A percentile compares a stretch with the other conserved stretches of the same genome.
These are phyloP conservation scores for Ceratocystiopsis brevicomis DNA, from an alignment of 2,329 filamentous ascomycete genomes.

Conservation along the genomic window DNA sequence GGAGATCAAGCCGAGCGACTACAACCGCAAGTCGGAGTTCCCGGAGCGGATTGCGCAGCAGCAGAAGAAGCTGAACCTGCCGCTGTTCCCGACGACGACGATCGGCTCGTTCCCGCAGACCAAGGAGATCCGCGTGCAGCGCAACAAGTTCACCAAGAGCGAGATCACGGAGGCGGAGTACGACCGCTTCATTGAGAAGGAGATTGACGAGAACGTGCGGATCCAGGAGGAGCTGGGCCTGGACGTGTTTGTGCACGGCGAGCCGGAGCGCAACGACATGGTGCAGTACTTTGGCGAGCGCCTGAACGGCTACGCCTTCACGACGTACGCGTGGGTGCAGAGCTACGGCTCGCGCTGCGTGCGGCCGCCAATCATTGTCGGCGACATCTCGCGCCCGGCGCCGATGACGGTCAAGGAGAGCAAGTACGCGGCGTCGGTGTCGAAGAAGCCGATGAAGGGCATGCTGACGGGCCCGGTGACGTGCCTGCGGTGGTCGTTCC, in stretches of 20 bases:
- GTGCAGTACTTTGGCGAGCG: constrained; percentile 99
- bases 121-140: constrained; percentile 89
- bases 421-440: constrained; percentile 91
- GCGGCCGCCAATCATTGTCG: constrained; percentile 92
- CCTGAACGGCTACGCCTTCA: constrained; percentile 93
- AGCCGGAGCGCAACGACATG: constrained; percentile 99
- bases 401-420: constrained; percentile 99
- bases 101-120: constrained; percentile 99
- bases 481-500: constrained; percentile 98
- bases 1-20: constrained; percentile 64
- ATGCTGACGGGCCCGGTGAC: constrained; percentile 99
- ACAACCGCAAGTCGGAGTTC: constrained; percentile 89
- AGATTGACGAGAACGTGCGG: constrained; percentile 87
- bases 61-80: constrained; percentile 81
- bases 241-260: constrained; percentile 93
- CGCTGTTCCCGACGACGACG: constrained; percentile 95
- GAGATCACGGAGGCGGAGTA: constrained; percentile 87
- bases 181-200: constrained; percentile 98
- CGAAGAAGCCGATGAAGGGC: constrained; percentile 99
- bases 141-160: constrained; percentile 97
- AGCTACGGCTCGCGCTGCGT: constrained; percentile 97
- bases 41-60: constrained; percentile 68
- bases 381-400: constrained; percentile 89
- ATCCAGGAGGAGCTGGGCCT: constrained; percentile 96
- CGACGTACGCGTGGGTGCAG: constrained; percentile 95